A percentile compares a stretch with the other conserved stretches of the same genome.
Conservation (phyloP, 2,329 filamentous ascomycete species). For the Penicillium sp. region DNA sequence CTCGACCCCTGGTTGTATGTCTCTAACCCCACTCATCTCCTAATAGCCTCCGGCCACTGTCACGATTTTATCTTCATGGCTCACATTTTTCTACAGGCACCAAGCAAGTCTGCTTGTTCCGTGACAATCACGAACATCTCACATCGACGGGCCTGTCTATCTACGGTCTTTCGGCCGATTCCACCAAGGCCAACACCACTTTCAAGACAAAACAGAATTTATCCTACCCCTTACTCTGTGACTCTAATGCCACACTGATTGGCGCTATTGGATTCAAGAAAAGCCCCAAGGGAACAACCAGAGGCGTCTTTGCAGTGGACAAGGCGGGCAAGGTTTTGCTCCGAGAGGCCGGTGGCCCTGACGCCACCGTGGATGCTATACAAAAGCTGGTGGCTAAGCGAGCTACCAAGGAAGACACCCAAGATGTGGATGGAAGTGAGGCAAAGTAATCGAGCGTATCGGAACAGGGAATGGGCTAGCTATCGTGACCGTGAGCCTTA, state of each 20-base stretch:
- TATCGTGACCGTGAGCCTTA: neutral
- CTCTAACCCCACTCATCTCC: neutral
- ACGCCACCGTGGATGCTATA: constrained; percentile 73
- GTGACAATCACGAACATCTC: constrained; percentile 75
- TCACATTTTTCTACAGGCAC: constrained; percentile 62
- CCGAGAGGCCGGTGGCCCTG: constrained; percentile 71
- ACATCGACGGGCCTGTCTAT: constrained; percentile 78
- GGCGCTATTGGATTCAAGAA: constrained; percentile 88
- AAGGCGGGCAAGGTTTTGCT: constrained; percentile 79
- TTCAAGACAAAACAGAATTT: constrained; percentile 92
- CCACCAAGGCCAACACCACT: constrained; percentile 83
- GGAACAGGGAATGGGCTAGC: neutral
- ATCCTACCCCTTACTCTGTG: constrained; percentile 84
- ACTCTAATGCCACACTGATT: constrained; percentile 72
- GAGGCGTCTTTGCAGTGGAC: constrained; percentile 84
- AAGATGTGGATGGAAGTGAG: constrained; percentile 10
- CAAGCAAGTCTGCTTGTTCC: constrained; percentile 88
- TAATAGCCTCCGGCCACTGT: neutral
- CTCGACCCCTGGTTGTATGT: constrained; percentile 89
- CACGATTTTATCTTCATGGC: neutral
- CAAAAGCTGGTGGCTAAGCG: constrained; percentile 63
- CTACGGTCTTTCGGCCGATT: constrained; percentile 86
- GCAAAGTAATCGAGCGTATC: constrained; percentile 1
- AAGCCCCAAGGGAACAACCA: constrained; percentile 70
- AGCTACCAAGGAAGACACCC: constrained; percentile 21